phyloP scores from a whole-genome alignment of 805 yeast species.

The Yamadazyma sp. region DNA sequence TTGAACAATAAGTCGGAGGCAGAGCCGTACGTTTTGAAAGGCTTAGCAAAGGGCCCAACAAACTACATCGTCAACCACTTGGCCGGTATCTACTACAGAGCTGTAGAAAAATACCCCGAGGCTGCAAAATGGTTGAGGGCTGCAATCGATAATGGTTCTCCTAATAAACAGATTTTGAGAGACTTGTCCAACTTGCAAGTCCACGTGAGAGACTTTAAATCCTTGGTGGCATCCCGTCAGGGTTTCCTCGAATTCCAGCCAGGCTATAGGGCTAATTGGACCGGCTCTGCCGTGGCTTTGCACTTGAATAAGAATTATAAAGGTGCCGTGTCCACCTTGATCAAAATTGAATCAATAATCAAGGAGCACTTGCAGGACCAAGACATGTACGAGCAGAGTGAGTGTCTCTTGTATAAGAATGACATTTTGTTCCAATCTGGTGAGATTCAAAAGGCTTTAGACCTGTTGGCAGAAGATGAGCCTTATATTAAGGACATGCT shows the following conservation, averaged over 20 bases:
- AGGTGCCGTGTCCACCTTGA: conserved; percentile 69
- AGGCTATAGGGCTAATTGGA: conserved; percentile 89
- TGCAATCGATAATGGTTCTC: conserved; percentile 75
- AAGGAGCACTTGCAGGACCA: conserved; percentile 64
- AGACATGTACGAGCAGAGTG: conserved; percentile 78
- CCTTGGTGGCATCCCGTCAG: conserved; percentile 62
- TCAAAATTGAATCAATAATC: conserved; percentile 73
- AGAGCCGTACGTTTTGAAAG: conserved; percentile 57
- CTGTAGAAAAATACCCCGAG: conserved; percentile 64
- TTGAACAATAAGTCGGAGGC: conserved; percentile 61
- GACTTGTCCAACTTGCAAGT: conserved; percentile 80
- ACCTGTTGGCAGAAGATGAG: conserved; percentile 52
- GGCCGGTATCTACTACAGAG: conserved; percentile 78
- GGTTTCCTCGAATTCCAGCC: conserved; percentile 68
- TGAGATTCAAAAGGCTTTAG: conserved; percentile 62
- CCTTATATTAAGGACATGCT: conserved; percentile 54
- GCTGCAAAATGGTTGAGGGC: conserved; percentile 77
- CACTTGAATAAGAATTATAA: conserved; percentile 67
- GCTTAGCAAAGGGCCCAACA: conserved; percentile 54
- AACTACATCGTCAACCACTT: conserved; percentile 81
- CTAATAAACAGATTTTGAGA: conserved; percentile 73
- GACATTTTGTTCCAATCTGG: conserved; percentile 63
- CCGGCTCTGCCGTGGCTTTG: conserved; percentile 82
- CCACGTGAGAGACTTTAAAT: conserved; percentile 73
- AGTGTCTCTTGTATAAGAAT: conserved; percentile 73